Evolutionary conservation across 2,329 filamentous ascomycete species (phyloP).

Genomic region (Cytospora piceicola): DNA sequence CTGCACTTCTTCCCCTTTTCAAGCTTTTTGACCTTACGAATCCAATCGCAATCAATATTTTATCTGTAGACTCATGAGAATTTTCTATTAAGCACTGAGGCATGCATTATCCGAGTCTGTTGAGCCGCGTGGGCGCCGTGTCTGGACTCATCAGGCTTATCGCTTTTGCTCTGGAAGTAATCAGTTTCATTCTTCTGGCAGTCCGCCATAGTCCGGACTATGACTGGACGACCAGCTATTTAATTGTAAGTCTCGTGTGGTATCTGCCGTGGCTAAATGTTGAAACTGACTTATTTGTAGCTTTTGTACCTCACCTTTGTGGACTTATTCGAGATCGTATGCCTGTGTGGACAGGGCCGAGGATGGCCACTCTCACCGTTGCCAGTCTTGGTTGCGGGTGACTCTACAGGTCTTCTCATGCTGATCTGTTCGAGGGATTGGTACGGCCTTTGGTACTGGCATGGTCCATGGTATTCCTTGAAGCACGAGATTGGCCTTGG

Average conservation of each 20-base stretch:
- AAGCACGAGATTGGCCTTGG: constrained; percentile 27
- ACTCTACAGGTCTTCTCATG: constrained; percentile 18
- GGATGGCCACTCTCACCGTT: constrained; percentile 24
- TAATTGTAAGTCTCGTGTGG: constrained; percentile 15
- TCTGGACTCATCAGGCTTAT: constrained; percentile 17
- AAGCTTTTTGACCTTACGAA: background rate
- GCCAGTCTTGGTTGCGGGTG: constrained; percentile 21
- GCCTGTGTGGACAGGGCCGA: constrained; percentile 25
- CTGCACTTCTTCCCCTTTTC: background rate
- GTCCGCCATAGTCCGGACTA: constrained; percentile 4
- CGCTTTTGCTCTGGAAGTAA: constrained; percentile 16
- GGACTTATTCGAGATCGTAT: constrained; percentile 21
- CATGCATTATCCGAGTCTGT: constrained; percentile 13
- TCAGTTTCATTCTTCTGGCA: constrained; percentile 18
- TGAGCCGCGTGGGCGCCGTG: constrained; percentile 22
- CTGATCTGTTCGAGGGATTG: constrained; percentile 29
- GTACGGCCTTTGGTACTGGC: constrained; percentile 30
- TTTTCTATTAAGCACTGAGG: accelerated
- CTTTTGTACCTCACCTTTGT: constrained; percentile 26
- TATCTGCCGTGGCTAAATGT: too few relatives aligned
- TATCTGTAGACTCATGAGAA: background rate
- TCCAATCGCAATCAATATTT: background rate
- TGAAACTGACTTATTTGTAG: background rate
- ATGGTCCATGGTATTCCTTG: constrained; percentile 28
- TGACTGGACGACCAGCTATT: constrained; percentile 23